These are phyloP conservation scores for Tricholomella constricta DNA, from an alignment of 768 basidiomycete species.

Conservation along the genomic window DNA sequence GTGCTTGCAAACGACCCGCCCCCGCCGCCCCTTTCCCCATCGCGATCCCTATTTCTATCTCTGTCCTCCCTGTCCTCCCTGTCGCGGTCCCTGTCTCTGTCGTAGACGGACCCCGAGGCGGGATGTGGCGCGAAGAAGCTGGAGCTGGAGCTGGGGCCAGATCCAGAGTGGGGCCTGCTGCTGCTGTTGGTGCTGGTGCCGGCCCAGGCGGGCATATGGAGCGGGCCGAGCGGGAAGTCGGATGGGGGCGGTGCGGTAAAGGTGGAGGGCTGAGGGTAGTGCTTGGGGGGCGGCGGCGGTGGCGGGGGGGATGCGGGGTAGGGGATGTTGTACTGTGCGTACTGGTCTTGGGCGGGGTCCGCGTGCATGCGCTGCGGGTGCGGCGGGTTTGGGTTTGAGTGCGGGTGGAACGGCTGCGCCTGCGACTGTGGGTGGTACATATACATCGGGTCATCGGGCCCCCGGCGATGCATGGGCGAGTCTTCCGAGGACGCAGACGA, in stretches of 20 bases:
- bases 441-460: slow-evolving; percentile 5
- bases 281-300: neutral
- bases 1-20: slow-evolving; percentile 25
- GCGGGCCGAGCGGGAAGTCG: slow-evolving; percentile 1
- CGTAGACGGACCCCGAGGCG: too few relatives aligned
- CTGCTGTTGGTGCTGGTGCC: neutral
- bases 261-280: neutral
- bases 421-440: slow-evolving; percentile 3
- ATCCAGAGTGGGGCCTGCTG: too few relatives aligned
- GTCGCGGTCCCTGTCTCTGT: slow-evolving; percentile 9
- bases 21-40: too few relatives aligned
- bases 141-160: too few relatives aligned
- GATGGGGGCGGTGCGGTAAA: slow-evolving; percentile 5
- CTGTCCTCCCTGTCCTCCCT: slow-evolving; percentile 6
- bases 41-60: too few relatives aligned
- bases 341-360: neutral
- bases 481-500: slow-evolving; percentile 4
- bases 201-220: neutral
- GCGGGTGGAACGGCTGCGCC: neutral
- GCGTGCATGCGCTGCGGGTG: neutral
- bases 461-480: neutral
- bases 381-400: too few relatives aligned
- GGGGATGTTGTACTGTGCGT: slow-evolving; percentile 1
- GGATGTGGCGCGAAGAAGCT: too few relatives aligned
- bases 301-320: slow-evolving; percentile 9